Evolutionary conservation across 2,329 filamentous ascomycete species (phyloP).

Genomic region (Scedosporium boydii): DNA sequence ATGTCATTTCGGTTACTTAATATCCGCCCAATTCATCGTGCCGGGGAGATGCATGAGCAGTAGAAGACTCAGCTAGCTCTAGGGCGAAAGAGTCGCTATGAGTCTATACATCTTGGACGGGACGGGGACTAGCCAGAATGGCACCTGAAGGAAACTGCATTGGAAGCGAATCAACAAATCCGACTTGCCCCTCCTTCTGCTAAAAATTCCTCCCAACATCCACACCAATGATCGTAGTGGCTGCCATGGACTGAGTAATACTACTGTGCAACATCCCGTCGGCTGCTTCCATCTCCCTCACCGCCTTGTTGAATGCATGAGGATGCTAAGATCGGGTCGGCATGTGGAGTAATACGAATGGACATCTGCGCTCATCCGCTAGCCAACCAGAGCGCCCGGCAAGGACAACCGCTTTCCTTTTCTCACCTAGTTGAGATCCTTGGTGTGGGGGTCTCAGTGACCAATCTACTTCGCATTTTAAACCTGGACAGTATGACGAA

Average conservation of each 20-base stretch:
- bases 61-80: too few species aligned
- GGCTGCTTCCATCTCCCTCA: neutral
- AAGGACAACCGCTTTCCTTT: neutral
- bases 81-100: too few species aligned
- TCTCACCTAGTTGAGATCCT: neutral
- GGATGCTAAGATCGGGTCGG: neutral
- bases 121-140: too few species aligned
- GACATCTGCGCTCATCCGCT: neutral
- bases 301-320: neutral
- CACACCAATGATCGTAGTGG: neutral
- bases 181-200: neutral
- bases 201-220: neutral
- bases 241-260: neutral
- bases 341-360: neutral
- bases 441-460: neutral
- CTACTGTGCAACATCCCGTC: neutral
- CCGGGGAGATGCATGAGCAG: too few species aligned
- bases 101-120: too few species aligned
- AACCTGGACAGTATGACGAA: too few species aligned
- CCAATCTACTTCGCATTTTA: neutral
- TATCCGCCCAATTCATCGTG: too few species aligned
- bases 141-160: too few species aligned
- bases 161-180: too few species aligned
- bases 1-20: too few species aligned
- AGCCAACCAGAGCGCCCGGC: neutral